Base-by-base conservation (phyloP, 2,329 filamentous ascomycete genomes). In the Alternaria panax region DNA sequence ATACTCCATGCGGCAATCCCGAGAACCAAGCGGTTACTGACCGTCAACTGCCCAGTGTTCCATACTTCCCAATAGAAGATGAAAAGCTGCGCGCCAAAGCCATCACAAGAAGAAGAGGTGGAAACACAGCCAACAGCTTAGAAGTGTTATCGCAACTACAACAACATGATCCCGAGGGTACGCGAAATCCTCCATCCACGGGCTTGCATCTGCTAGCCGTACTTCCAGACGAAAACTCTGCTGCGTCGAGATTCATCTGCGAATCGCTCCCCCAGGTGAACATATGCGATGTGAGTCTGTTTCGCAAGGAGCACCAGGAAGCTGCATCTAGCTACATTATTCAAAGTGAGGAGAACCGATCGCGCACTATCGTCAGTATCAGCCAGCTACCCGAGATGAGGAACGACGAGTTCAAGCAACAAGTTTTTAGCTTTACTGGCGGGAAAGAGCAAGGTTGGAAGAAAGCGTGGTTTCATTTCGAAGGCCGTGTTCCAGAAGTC, bases 101-200 rank as follows among this genome's bases (percentile, higher is more conserved):
- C 24, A 74, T 90, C 54, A 78, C 80, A 34, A 83, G 84, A 42
- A 86, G 90, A 28, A 85, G 90, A 25, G 90, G 91, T 52, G 90
- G 90, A 30, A 93, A 93, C 75, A 88, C 88, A 63, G 85, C 88
- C 24, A 93, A 93, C 73, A 86, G 86, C 4, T 83, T 92, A 32
- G 85, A 92, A 72, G 90, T 93, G 8, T 79, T 93, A 25, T 83
- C 87, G 62, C 88, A 92, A 73, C 82, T 78, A 2, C 46, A 71
- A 5, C 25, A 43, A 2, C 55, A 59, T 16, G 40, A 51, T 22
- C 28, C 57, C 18, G 9, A 52, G 9, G 28, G 28, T 8, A n/a
- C 45, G 18, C 54, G 25, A 3, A 24, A 48, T 11, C 38, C 27
- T 4, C 41, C 18, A 9, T 7, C 46, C 8, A 51, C 41, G 1